These are phyloP conservation scores for Knoxdaviesia capensis DNA, from an alignment of 2,329 filamentous ascomycete genomes.

Conservation along the genomic window DNA sequence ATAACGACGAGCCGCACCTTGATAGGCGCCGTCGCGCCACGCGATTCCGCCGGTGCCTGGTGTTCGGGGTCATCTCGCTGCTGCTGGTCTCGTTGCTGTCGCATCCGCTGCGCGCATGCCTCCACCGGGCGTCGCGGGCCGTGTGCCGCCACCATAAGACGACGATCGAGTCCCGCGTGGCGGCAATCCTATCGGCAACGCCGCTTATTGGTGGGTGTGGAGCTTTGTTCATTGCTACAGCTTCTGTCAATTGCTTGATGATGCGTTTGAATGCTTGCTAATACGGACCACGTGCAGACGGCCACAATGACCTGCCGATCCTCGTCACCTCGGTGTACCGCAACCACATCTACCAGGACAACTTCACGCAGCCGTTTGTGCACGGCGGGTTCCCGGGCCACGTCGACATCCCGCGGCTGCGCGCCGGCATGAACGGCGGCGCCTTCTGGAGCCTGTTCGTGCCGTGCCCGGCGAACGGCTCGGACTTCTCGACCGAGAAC, in stretches of 20 bases:
- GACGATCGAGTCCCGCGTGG: no score
- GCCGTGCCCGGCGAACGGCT: conserved; percentile 51
- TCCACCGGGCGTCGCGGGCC: no score
- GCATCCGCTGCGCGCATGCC: no score
- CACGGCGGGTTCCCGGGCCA: conserved; percentile 48
- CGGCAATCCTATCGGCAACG: neutral
- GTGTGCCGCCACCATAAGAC: no score
- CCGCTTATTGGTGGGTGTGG: neutral
- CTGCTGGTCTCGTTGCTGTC: no score
- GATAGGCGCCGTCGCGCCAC: no score
- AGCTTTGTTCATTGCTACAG: neutral
- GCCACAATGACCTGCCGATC: conserved; percentile 75
- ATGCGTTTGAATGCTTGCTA: conserved; percentile 1
- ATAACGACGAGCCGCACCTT: no score
- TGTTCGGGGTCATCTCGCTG: no score
- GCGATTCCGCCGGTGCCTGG: no score
- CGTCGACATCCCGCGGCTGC: conserved; percentile 61
- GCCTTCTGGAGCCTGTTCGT: conserved; percentile 88
- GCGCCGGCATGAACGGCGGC: conserved; percentile 53
- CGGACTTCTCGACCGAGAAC: conserved; percentile 53
- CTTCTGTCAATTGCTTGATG: neutral
- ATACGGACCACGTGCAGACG: conserved; percentile 33
- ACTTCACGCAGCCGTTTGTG: conserved; percentile 58
- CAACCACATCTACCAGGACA: conserved; percentile 58
- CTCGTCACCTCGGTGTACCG: conserved; percentile 43